Base-by-base conservation (phyloP, 2,329 filamentous ascomycete species). In the Aurifilum marmelostoma region DNA sequence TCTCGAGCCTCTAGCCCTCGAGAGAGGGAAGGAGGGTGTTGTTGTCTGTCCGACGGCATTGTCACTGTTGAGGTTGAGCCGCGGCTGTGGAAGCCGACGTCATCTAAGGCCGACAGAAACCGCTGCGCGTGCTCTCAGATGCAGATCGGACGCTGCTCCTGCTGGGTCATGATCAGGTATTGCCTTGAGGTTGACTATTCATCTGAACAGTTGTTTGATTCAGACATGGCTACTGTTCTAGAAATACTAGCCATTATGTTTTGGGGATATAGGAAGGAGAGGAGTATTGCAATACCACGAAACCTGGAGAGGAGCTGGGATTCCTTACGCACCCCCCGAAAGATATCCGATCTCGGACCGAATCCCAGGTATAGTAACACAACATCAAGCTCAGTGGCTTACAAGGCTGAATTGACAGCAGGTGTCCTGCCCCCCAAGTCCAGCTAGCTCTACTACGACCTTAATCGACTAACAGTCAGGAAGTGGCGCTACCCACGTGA, bases 51-150 rank as follows among this genome's bases (percentile, higher is more conserved):
- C 39, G 16, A 34, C 63, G 52, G 52, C 29, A 63, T 52, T 50
- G 50, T 66, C 12, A 32, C 58, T 14, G 50, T 65, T 65, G 47
- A 56, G 29, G 47, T 63, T 66, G 47, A 62, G 64, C 54, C 64
- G 34, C 52, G 58, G 18, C 12, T 43, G 41, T 47, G 61, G 50
- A 24, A 63, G 56, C 65, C 65, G 64, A 64, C 43, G 61, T 65
- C 60, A 67, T 67, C 60, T 66, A 69, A 66, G 63, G 67, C 69
- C 69, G 69, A 71, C 56, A 69, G 52, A 71, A 71, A 63, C 69
- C 69, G 69, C 65, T 47, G 21, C 21, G 7, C 21, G 37, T 24
- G 21, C 52, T 59, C 50, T 66, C 27, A 41, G n/a, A 34, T 50
- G 59, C 41, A 29, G 54, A 34, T 54, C 21, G 61, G 52, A 54